Evolutionary conservation across 768 basidiomycete species (phyloP).

Genomic region (Tylopilus rubrobrunneus): DNA sequence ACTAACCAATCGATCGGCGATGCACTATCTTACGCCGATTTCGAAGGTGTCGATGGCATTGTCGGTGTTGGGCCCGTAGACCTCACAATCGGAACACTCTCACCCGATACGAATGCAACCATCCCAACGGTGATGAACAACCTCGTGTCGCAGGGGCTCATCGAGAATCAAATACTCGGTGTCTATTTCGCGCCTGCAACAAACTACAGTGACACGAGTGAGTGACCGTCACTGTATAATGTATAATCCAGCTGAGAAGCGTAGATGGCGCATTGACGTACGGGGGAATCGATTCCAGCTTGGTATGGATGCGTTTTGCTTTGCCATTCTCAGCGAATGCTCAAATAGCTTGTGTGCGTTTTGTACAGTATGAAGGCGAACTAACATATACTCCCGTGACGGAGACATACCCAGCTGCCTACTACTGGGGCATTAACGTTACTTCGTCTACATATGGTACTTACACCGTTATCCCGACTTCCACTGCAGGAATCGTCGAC

Average conservation of each 20-base stretch:
- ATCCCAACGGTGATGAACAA: conserved; percentile 28
- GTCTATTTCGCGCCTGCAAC: conserved; percentile 23
- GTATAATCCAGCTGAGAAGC: neutral
- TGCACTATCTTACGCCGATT: conserved; percentile 11
- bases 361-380: neutral
- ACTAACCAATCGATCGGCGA: conserved; percentile 28
- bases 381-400: neutral
- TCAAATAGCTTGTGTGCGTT: neutral
- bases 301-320: conserved; percentile 8
- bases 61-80: conserved; percentile 25
- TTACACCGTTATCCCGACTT: conserved; percentile 10
- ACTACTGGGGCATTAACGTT: neutral
- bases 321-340: neutral
- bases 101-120: neutral
- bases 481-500: conserved; percentile 29
- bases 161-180: conserved; percentile 15
- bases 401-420: neutral
- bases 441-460: conserved; percentile 9
- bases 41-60: conserved; percentile 26
- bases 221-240: neutral
- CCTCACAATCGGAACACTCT: conserved; percentile 13
- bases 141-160: conserved; percentile 18
- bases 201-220: conserved; percentile 15
- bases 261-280: conserved; percentile 27
- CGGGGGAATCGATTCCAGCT: conserved; percentile 17